Base-by-base conservation (phyloP, 306 rosid genomes). In the Carpinus fangiana region DNA sequence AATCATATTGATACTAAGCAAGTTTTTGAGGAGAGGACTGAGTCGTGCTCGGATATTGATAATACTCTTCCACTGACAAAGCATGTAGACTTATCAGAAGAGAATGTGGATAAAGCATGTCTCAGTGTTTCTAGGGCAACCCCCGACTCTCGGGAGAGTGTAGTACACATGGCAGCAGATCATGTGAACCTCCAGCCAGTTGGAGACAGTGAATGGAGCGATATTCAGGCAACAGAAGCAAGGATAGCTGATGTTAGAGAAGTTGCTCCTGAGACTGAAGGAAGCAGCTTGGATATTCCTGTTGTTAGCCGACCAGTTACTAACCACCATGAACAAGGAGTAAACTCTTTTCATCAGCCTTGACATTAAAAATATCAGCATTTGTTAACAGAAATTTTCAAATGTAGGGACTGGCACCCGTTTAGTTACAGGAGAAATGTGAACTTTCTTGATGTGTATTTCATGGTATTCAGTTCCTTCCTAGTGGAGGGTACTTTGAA, bases 81-180 rank as follows among this genome's bases (percentile, higher is more conserved):
- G 87, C 99, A 90, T 23, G 93, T 93, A 21, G 99, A 96, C 78
- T 89, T 85, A 48, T 93, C 94, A 0, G 90, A 90, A 8, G 97
- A 87, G 78, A 93, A 96, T 79, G 98, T 96, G 76, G 99, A 96
- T 77, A 96, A 96, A 86, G 99, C 99, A 65, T 96, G 99, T 87
- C 88, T 96, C 59, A 93, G 94, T 78, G 89, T 79, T 80, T 91
- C 97, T 26, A 88, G 91, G 87, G 89, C 93, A 23, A 78, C 82
- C 28, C 89, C 90, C 0, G 87, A 80, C 57, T 88, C 93, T 28
- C 97, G 85, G 20, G 99, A 91, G 92, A 89, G 81, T 67, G 94
- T 91, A 60, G 97, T 91, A 20, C 94, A 83, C 86, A 83, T 90
- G 93, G 85, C 93, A 9, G 88, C 88, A 7, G 86, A 89, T 81